Base-by-base conservation (phyloP, 192 early-diverging fungal genomes). In the Backusella morwellensis region DNA sequence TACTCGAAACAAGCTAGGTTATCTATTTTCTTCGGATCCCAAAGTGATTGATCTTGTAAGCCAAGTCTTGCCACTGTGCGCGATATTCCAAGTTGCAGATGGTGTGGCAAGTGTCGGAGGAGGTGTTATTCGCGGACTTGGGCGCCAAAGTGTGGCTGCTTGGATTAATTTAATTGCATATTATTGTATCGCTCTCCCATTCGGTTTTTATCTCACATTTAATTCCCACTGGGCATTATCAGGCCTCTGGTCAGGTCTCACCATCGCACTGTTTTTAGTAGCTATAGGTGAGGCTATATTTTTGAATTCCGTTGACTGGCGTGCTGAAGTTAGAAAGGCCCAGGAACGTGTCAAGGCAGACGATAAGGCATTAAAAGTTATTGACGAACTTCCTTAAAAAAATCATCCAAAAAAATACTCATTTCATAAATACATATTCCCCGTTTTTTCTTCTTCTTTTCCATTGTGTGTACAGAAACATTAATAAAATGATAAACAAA, bases 21-120 rank as follows among this genome's bases (percentile, higher is more conserved):
- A 72, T 17, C 68, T 94, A 42, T 94, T 92, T 77, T 91, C 91
- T 29, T 78, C 88, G 59, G 92, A 97, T 77, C 72, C 74, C 0
- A 84, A 86, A 0, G 92, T 98, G n/a, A 83, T 95, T 38, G 76
- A 72, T 19, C 79, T 92, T 4, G 92, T 95, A 1, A 89, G 92
- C 2, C 70, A 73, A 54, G 83, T 97, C 19, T 82, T 97, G 81
- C 96, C 96, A 0, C 80, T 93, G 21, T 91, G 85, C 36, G 95
- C 95, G 0, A n/a, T 90, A 44, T 94, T 90, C 81, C 93, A 95
- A 29, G 75, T 76, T 26, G 68, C 75, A 3, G 89, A 90, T 76
- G 85, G 85, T 4, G 77, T 83, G 0, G 79, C 84, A 15, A 85
- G 84, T 40, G 83, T 85, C 21, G 77, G 87, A 5, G 86, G 86